These are phyloP conservation scores for Gloeopeniophorella convolvens DNA, from an alignment of 768 basidiomycete genomes.

Conservation along the genomic window DNA sequence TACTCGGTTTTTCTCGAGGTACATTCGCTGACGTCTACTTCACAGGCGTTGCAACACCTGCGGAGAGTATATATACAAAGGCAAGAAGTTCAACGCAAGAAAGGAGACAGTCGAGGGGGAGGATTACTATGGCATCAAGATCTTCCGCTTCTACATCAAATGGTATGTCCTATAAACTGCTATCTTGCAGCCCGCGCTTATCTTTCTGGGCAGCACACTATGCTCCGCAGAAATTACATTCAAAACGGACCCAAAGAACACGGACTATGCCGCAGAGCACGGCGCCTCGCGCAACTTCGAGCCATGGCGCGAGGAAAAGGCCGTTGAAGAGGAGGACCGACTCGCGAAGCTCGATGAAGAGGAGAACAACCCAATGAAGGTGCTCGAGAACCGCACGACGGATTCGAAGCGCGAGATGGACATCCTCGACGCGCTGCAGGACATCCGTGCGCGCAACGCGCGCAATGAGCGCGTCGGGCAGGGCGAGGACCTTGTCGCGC, in stretches of 20 bases:
- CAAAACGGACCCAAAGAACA: constrained; percentile 99
- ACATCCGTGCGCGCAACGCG: constrained; percentile 81
- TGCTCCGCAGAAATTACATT: constrained; percentile 99
- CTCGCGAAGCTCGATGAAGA: constrained; percentile 84
- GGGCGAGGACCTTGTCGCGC: constrained; percentile 58
- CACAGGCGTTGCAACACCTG: constrained; percentile 87
- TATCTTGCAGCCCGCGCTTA: constrained; percentile 19
- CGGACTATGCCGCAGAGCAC: constrained; percentile 89
- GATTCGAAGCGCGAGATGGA: constrained; percentile 99
- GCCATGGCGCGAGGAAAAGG: constrained; percentile 85
- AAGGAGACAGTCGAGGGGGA: constrained; percentile 98
- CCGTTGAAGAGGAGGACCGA: constrained; percentile 75
- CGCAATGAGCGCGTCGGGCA: constrained; percentile 84
- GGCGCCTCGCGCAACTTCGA: constrained; percentile 98
- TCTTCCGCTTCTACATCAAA: constrained; percentile 89
- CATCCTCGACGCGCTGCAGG: constrained; percentile 90
- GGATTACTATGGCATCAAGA: constrained; percentile 98
- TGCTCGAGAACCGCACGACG: constrained; percentile 83
- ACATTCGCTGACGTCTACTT: constrained; percentile 9
- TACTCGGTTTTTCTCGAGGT: neutral
- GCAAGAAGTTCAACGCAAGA: constrained; percentile 98
- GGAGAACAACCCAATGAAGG: constrained; percentile 97
- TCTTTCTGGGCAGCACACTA: constrained; percentile 52
- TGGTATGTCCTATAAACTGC: constrained; percentile 47
- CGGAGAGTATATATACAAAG: constrained; percentile 98